Evolutionary conservation across 345 rosid genomes (phyloP).

Genomic region (Cardamine resedifolia): DNA sequence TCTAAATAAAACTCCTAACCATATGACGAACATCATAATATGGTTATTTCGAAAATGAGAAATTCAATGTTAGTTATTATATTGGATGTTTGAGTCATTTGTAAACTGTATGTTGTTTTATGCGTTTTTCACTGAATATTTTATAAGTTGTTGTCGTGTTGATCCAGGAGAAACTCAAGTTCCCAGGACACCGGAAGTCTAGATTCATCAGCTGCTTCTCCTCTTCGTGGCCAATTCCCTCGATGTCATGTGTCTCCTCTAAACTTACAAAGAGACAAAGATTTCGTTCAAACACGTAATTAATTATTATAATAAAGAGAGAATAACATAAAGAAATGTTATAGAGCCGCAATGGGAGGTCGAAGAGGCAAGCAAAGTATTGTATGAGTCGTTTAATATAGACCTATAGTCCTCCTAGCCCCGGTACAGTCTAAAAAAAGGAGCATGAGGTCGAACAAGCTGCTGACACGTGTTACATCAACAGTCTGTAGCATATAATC

Average conservation of each 20-base stretch:
- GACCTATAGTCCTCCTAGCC: slow-evolving; percentile 18
- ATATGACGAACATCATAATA: not conserved
- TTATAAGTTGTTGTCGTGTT: slow-evolving; percentile 5
- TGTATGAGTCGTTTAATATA: slow-evolving; percentile 14
- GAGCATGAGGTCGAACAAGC: slow-evolving; percentile 32
- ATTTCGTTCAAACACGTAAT: slow-evolving; percentile 25
- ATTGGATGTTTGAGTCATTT: not conserved
- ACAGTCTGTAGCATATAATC: not conserved
- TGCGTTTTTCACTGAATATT: not conserved
- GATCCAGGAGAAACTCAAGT: slow-evolving; percentile 34
- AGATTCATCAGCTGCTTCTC: slow-evolving; percentile 27
- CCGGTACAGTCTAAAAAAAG: slow-evolving; percentile 20
- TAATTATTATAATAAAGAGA: not conserved
- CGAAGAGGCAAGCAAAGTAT: slow-evolving; percentile 28
- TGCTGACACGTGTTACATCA: slow-evolving; percentile 8
- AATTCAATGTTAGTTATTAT: slow-evolving; percentile 4
- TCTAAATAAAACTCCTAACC: not conserved
- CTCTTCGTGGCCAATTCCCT: slow-evolving; percentile 18
- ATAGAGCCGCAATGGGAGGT: slow-evolving; percentile 13
- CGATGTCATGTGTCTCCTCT: slow-evolving; percentile 18
- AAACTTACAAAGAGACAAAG: slow-evolving; percentile 25
- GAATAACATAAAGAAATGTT: not conserved
- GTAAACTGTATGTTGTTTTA: not conserved
- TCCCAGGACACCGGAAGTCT: slow-evolving; percentile 35
- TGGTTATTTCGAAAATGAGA: slow-evolving; percentile 5